phyloP scores from a whole-genome alignment of 192 early-diverging fungal genomes.

The Coemansia sp. region DNA sequence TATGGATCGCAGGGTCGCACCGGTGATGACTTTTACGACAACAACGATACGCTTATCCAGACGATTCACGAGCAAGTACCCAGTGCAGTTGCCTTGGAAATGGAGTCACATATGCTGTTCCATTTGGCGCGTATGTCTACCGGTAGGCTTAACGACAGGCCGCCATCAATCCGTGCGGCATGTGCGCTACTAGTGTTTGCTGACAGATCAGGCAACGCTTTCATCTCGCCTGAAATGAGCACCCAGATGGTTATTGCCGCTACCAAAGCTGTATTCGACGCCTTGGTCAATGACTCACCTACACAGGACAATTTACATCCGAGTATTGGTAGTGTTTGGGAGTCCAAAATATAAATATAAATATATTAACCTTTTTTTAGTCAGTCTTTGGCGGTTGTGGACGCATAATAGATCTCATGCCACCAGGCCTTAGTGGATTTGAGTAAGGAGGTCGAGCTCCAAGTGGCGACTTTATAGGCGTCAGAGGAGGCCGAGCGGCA shows the following conservation, averaged over 20 bases:
- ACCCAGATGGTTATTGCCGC: slow-evolving; percentile 13
- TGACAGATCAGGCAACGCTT: slow-evolving; percentile 69
- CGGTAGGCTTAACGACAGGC: slow-evolving; percentile 11
- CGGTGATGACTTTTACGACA: slow-evolving; percentile 76
- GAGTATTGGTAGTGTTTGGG: slow-evolving; percentile 40
- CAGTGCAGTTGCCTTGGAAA: slow-evolving; percentile 65
- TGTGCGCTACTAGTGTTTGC: slow-evolving; percentile 86
- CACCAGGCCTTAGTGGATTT: background rate
- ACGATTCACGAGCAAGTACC: slow-evolving; percentile 48
- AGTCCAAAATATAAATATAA: slow-evolving; percentile 19
- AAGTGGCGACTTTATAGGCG: background rate
- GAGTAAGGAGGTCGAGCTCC: background rate
- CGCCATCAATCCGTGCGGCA: slow-evolving; percentile 67
- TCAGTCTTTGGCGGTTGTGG: background rate
- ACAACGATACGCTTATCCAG: slow-evolving; percentile 69
- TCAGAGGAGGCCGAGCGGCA: background rate
- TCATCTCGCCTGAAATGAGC: slow-evolving; percentile 61
- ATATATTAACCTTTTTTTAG: slow-evolving; percentile 1
- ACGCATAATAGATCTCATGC: background rate
- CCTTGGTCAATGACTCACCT: slow-evolving; percentile 26
- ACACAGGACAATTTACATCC: slow-evolving; percentile 37
- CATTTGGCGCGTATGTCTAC: slow-evolving; percentile 72
- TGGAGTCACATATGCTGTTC: slow-evolving; percentile 87
- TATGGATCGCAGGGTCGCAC: slow-evolving; percentile 83
- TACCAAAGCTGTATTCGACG: slow-evolving; percentile 19